Conservation (phyloP, 169 alveolate genomes). For the Cyclospora cayetanensis region DNA sequence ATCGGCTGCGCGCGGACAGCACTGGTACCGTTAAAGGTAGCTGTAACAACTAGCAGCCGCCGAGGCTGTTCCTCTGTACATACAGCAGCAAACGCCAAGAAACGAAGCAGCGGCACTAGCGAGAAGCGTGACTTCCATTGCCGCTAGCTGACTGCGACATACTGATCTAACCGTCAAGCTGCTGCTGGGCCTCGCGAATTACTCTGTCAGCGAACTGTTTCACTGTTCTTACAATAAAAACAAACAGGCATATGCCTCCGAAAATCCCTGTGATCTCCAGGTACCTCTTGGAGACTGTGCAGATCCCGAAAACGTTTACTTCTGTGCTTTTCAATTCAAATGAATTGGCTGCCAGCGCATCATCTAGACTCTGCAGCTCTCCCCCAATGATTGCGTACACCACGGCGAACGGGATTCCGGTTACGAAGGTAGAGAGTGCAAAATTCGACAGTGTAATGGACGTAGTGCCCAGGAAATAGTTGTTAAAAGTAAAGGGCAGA, state of each 20-base stretch:
- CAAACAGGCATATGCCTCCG: constrained; percentile 1
- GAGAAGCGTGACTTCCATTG: too few relatives aligned
- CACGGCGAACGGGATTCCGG: constrained; percentile 60
- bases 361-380: constrained; percentile 58
- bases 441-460: constrained; percentile 24
- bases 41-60: too few relatives aligned
- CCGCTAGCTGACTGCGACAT: too few relatives aligned
- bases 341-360: constrained; percentile 53
- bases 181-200: constrained; percentile 27
- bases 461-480: constrained; percentile 51
- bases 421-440: constrained; percentile 28
- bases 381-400: constrained; percentile 52
- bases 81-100: too few relatives aligned
- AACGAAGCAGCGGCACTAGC: too few relatives aligned
- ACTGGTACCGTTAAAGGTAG: too few relatives aligned
- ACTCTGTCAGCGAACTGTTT: constrained; percentile 45
- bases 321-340: constrained; percentile 37
- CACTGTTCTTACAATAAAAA: constrained; percentile 46
- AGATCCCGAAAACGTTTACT: constrained; percentile 21
- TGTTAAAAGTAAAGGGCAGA: constrained; percentile 58
- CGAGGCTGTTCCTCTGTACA: too few relatives aligned
- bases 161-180: too few relatives aligned
- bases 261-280: constrained; percentile 41
- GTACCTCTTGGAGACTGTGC: constrained; percentile 51
- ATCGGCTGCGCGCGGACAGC: too few relatives aligned